Base-by-base conservation (phyloP, 352 stramenopile species). In the Pythium dissimile region DNA sequence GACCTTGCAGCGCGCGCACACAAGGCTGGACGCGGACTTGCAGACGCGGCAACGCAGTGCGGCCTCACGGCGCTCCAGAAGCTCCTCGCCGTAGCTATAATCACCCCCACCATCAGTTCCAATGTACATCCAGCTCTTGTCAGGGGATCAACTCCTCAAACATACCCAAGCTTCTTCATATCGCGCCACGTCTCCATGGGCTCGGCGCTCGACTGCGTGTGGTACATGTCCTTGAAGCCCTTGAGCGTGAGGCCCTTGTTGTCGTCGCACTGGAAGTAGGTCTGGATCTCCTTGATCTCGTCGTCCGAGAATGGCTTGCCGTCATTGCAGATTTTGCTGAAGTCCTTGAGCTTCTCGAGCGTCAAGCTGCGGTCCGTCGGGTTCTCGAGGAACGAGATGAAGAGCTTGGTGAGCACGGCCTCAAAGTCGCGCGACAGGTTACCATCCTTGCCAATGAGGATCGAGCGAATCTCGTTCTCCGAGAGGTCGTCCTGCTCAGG, bases 201-300 rank as follows among this genome's bases (percentile, higher is more conserved):
- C 71, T 95, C 85, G 31, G 84, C 84, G 64, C 85, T 94, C 56
- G 85, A 93, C 69, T 95, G 85, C 65, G 85, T 95, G 72, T 93
- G 85, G 80, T 95, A 95, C 83, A 95, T 95, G 63, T 95, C 85
- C 72, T 92, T 93, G 67, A 93, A 95, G 38, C 85, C 85, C 73
- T 90, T 90, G 47, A 92, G 77, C 63, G 85, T 94, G 61, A 94
- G 71, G 15, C 83, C 83, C 76, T 92, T 92, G 73, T 94, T 94
- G 70, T 95, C 85, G 59, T 95, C 84, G 67, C 85, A 95, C 70
- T 95, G 81, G 69, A 95, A 95, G 72, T 95, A 95, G 37, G 82
- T 93, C 79, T 95, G 84, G 69, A 95, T 95, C 72, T 95, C 85
- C 72, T 92, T 90, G 72, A 95, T 92, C 71, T 95, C 85, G 31